Evolutionary conservation across 768 basidiomycete species (phyloP).

Genomic region (Boletus speciosus): DNA sequence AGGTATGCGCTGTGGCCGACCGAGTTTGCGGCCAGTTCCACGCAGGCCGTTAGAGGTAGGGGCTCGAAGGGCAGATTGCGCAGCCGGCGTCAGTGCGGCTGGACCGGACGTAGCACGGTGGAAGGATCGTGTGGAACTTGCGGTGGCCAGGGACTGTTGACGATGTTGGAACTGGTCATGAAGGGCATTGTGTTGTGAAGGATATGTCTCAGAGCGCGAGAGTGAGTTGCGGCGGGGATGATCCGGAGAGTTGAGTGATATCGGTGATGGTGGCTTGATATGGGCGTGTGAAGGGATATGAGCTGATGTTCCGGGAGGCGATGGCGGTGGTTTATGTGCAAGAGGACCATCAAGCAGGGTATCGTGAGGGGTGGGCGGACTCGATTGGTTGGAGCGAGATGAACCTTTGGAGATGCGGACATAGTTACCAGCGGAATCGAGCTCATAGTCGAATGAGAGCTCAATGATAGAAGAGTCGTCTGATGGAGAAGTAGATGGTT

Average conservation of each 20-base stretch:
- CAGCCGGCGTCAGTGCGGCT: conserved; percentile 31
- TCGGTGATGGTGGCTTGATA: conserved; percentile 33
- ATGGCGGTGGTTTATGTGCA: conserved; percentile 22
- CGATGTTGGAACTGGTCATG: conserved; percentile 30
- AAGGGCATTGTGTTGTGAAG: conserved; percentile 37
- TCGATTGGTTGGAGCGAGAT: conserved; percentile 35
- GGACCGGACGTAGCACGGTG: conserved; percentile 67
- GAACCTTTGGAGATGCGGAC: conserved; percentile 46
- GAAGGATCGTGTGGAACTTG: conserved; percentile 47
- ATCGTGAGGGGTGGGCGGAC: conserved; percentile 42
- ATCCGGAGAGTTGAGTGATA: conserved; percentile 36
- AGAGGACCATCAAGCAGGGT: conserved; percentile 24
- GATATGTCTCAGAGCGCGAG: conserved; percentile 64
- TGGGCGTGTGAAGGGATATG: conserved; percentile 19
- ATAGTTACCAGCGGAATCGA: conserved; percentile 43
- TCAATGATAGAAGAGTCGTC: conserved; percentile 47
- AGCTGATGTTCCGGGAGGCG: conserved; percentile 21
- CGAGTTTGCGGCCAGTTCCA: conserved; percentile 33
- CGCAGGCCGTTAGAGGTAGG: conserved; percentile 33
- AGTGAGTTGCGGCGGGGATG: conserved; percentile 48
- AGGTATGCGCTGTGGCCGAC: conserved; percentile 36
- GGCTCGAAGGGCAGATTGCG: conserved; percentile 27
- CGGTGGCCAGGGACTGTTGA: conserved; percentile 23
- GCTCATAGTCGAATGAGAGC: conserved; percentile 47
- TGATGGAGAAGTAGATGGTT: conserved; percentile 35